Conservation (phyloP, 176 grass and related monocot genomes). For the Paspalum notatum region DNA sequence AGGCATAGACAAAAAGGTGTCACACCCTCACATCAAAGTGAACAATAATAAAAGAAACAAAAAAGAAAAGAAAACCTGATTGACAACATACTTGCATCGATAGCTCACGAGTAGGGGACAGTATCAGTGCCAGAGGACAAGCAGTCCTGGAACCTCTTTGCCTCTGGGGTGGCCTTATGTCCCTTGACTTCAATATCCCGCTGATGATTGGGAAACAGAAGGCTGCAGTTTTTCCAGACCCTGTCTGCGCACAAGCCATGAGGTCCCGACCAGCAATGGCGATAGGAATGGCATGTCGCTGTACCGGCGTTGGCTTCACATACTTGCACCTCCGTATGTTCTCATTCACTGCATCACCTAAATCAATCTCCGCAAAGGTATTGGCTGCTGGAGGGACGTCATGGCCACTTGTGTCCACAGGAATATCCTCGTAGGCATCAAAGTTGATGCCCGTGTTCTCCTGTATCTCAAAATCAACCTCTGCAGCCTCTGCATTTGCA, state of each 20-base stretch:
- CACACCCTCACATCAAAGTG: constrained; percentile 5
- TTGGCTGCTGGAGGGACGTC: constrained; percentile 73
- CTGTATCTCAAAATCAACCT: constrained; percentile 40
- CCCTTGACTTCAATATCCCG: constrained; percentile 60
- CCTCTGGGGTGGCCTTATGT: constrained; percentile 47
- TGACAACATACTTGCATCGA: constrained; percentile 68
- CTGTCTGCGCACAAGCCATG: constrained; percentile 93
- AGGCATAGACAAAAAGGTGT: background rate
- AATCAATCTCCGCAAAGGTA: constrained; percentile 90
- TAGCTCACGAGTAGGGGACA: constrained; percentile 84
- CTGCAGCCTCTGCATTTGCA: constrained; percentile 43
- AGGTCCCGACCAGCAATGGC: constrained; percentile 74
- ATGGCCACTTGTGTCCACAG: constrained; percentile 82
- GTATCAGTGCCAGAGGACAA: constrained; percentile 72
- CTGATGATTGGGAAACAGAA: constrained; percentile 93
- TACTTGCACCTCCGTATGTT: constrained; percentile 90
- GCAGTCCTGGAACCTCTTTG: constrained; percentile 59
- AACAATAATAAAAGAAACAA: background rate
- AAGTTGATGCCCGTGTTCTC: constrained; percentile 83
- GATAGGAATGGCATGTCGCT: constrained; percentile 85
- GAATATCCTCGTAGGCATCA: constrained; percentile 91
- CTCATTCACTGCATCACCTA: constrained; percentile 79
- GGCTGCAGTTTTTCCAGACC: constrained; percentile 81
- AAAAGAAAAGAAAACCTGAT: background rate
- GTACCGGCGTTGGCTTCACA: constrained; percentile 89